Evolutionary conservation across 1,139 yeast species (phyloP).

Genomic region (Geotrichum bryndzae): DNA sequence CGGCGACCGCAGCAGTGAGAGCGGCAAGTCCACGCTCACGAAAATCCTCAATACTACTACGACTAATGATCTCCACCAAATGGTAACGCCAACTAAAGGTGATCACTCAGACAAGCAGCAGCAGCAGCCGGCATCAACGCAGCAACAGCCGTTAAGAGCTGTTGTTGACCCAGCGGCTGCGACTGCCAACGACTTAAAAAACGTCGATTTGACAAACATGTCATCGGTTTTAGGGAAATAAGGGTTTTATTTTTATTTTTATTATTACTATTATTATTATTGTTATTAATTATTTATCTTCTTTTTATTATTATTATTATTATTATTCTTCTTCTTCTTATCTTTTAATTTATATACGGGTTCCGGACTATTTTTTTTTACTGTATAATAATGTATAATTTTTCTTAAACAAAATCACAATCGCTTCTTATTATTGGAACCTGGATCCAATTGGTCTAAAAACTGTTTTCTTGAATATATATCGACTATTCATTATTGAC

Average conservation of each 20-base stretch:
- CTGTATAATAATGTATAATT: background rate
- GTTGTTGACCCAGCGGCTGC: background rate
- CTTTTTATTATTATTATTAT: background rate
- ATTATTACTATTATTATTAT: no score
- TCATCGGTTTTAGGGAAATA: background rate
- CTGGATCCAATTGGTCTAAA: background rate
- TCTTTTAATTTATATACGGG: background rate
- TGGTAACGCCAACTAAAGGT: background rate
- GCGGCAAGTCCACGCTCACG: background rate
- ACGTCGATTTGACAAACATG: background rate
- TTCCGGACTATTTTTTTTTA: background rate
- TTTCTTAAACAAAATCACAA: background rate
- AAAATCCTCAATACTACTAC: background rate
- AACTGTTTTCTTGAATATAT: background rate
- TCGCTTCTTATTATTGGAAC: background rate
- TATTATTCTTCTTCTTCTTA: background rate
- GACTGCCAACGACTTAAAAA: background rate
- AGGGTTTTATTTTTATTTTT: background rate
- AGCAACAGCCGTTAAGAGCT: background rate
- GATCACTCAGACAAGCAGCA: background rate
- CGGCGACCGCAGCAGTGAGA: background rate
- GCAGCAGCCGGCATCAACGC: background rate
- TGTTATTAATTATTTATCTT: background rate
- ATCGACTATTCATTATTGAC: background rate
- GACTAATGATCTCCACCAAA: background rate